Evolutionary conservation across 1,284 basidiomycete species (phyloP).

Genomic region (Salmacisia buchloeana): DNA sequence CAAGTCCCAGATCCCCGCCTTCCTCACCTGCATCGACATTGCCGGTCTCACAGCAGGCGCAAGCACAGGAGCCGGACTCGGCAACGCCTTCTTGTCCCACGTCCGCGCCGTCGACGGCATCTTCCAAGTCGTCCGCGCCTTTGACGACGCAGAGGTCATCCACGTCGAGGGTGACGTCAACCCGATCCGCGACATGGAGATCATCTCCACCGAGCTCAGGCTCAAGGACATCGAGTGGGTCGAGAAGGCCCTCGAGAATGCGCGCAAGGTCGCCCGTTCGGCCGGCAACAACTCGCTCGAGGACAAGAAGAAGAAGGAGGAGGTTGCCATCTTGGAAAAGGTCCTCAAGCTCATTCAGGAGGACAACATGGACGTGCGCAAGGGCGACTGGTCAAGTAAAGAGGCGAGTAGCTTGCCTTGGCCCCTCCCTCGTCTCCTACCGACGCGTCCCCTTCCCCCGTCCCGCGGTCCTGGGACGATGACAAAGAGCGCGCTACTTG

Average conservation of each 20-base stretch:
- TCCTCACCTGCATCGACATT: constrained; percentile 97
- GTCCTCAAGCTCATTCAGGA: constrained; percentile 72
- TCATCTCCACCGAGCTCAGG: constrained; percentile 73
- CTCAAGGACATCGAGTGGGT: constrained; percentile 99
- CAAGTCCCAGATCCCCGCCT: constrained; percentile 77
- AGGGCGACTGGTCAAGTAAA: constrained; percentile 91
- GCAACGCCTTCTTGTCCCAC: constrained; percentile 95
- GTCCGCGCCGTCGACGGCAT: constrained; percentile 98
- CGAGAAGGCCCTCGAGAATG: constrained; percentile 75
- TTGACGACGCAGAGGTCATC: constrained; percentile 97
- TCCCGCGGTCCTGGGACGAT: constrained; percentile 54
- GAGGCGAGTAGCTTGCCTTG: constrained; percentile 65
- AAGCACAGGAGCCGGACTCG: constrained; percentile 94
- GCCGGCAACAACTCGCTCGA: constrained; percentile 76
- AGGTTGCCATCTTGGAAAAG: constrained; percentile 79
- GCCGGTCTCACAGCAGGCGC: constrained; percentile 94
- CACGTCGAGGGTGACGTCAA: constrained; percentile 99
- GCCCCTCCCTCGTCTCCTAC: neutral
- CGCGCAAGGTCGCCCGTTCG: constrained; percentile 49
- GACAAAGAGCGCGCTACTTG: constrained; percentile 64
- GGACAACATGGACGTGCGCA: constrained; percentile 85
- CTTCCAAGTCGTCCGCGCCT: constrained; percentile 96
- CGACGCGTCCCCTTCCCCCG: neutral
- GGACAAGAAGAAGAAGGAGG: constrained; percentile 94
- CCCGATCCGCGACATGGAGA: constrained; percentile 93